These are phyloP conservation scores for Piloderma croceum DNA, from an alignment of 768 basidiomycete species.

Conservation along the genomic window DNA sequence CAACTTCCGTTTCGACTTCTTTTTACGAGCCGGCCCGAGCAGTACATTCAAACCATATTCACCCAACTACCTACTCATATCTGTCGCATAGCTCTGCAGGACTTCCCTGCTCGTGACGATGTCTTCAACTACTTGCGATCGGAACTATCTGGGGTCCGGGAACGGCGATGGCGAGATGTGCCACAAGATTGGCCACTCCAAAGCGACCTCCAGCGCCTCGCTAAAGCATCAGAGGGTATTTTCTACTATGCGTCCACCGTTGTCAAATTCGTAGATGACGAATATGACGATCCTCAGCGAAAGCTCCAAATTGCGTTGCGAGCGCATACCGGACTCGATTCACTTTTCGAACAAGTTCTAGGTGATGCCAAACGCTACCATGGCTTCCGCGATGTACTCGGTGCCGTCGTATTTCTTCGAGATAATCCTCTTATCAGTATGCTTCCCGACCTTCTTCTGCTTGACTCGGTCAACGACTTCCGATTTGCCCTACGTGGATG, in stretches of 20 bases:
- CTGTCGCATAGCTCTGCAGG: neutral
- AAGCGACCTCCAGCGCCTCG: slow-evolving; percentile 11
- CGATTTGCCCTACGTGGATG: too few species aligned
- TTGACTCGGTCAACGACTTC: too few species aligned
- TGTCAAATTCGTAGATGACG: slow-evolving; percentile 18
- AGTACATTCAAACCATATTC: slow-evolving; percentile 13
- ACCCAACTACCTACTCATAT: slow-evolving; percentile 4
- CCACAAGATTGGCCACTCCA: slow-evolving; percentile 18
- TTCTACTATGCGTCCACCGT: slow-evolving; percentile 26
- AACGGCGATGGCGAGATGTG: slow-evolving; percentile 3
- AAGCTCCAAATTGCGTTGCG: slow-evolving; percentile 12
- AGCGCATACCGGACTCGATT: too few species aligned
- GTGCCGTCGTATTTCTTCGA: too few species aligned
- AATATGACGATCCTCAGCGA: slow-evolving; percentile 6
- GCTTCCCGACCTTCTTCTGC: too few species aligned
- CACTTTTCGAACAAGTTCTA: too few species aligned
- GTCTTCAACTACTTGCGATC: slow-evolving; percentile 13
- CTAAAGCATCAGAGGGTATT: slow-evolving; percentile 17
- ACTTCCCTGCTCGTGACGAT: slow-evolving; percentile 9
- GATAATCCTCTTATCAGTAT: too few species aligned
- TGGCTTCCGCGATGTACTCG: too few species aligned
- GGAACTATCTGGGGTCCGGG: slow-evolving; percentile 11
- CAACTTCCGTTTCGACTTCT: slow-evolving; percentile 18
- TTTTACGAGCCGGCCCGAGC: slow-evolving; percentile 25
- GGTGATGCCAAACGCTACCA: too few species aligned